Evolutionary conservation across 148 eudicot species (phyloP).

Genomic region (Beta vulgaris): DNA sequence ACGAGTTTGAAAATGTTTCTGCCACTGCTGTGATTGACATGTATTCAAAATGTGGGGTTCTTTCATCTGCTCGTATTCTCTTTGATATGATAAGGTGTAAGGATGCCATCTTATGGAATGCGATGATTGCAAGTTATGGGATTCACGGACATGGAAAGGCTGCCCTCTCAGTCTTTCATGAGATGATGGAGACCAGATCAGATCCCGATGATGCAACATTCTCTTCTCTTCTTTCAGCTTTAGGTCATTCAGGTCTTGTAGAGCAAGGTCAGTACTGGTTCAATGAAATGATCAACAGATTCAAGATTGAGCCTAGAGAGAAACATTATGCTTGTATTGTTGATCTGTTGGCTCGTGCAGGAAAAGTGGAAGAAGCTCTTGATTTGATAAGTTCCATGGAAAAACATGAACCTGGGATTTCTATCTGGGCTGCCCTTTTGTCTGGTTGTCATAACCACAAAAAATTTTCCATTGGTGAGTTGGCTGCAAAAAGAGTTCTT

Average conservation of each 20-base stretch:
- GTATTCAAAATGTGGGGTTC: slow-evolving; percentile 75
- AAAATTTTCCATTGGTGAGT: slow-evolving; percentile 49
- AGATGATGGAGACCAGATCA: slow-evolving; percentile 40
- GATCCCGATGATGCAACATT: slow-evolving; percentile 72
- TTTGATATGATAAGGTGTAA: slow-evolving; percentile 42
- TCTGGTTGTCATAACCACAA: slow-evolving; percentile 61
- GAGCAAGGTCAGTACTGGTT: slow-evolving; percentile 67
- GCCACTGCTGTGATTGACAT: slow-evolving; percentile 66
- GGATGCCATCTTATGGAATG: slow-evolving; percentile 61
- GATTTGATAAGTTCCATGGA: slow-evolving; percentile 41
- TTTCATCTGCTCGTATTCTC: slow-evolving; percentile 43
- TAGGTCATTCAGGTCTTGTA: slow-evolving; percentile 72
- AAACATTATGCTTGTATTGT: slow-evolving; percentile 68
- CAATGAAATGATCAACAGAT: slow-evolving; percentile 46
- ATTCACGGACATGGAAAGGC: slow-evolving; percentile 66
- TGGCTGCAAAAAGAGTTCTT: slow-evolving; percentile 57
- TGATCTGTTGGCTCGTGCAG: slow-evolving; percentile 74
- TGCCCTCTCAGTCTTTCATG: slow-evolving; percentile 56
- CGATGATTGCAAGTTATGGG: slow-evolving; percentile 67
- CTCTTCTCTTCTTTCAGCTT: slow-evolving; percentile 70
- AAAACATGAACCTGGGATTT: slow-evolving; percentile 38
- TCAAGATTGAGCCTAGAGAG: slow-evolving; percentile 52
- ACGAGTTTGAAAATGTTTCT: slow-evolving; percentile 37
- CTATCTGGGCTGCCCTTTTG: slow-evolving; percentile 64
- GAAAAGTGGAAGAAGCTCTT: slow-evolving; percentile 55